A percentile compares a stretch with the other conserved stretches of the same genome.
Conservation (phyloP, 179 eudicot genomes). For the Carnegiea gigantea region DNA sequence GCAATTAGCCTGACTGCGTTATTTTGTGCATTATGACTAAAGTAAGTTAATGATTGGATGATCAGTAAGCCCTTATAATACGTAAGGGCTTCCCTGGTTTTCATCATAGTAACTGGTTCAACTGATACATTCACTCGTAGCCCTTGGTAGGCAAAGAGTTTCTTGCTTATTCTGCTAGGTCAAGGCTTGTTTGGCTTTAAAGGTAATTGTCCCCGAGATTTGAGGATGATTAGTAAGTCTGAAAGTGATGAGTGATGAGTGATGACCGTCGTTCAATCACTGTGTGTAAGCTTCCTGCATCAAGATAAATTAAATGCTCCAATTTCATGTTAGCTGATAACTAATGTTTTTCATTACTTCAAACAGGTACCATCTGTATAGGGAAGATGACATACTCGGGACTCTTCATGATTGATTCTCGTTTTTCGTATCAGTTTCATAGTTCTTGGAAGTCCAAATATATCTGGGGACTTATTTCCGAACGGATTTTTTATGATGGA, state of each 20-base stretch:
- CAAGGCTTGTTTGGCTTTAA: neutral
- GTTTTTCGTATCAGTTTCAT: neutral
- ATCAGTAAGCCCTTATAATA: neutral
- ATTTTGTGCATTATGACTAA: no score
- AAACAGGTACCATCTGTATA: constrained; percentile 60
- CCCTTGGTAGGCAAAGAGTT: no score
- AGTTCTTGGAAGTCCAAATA: neutral
- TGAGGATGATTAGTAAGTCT: neutral
- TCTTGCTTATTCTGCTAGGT: neutral
- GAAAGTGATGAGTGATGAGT: neutral
- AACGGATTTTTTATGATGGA: neutral
- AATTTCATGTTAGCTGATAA: neutral
- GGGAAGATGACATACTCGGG: constrained; percentile 84
- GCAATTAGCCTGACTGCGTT: no score
- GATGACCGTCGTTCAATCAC: neutral
- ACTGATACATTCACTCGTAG: neutral
- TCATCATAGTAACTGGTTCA: neutral
- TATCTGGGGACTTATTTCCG: neutral
- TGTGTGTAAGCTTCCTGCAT: neutral
- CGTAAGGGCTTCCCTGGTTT: neutral
- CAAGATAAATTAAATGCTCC: neutral
- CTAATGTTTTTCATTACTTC: neutral
- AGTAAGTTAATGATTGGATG: no score
- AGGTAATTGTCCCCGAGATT: neutral
- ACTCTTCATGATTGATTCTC: constrained; percentile 60